Conservation (phyloP, 202 grass and related monocot species). For the Eragrostis tef region DNA sequence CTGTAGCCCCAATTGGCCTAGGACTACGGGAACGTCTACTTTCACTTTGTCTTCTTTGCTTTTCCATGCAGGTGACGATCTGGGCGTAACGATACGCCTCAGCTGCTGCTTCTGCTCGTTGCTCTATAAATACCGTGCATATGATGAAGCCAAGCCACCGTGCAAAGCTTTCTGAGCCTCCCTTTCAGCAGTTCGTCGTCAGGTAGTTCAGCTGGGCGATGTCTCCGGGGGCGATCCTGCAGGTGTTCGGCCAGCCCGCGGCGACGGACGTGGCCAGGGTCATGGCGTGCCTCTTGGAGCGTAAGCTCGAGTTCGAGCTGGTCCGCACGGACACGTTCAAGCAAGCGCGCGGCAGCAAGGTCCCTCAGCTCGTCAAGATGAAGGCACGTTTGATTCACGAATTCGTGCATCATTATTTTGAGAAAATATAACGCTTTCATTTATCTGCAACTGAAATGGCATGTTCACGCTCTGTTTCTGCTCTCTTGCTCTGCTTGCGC, state of each 20-base stretch:
- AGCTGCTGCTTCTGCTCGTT: neutral
- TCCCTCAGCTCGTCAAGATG: conserved; percentile 51
- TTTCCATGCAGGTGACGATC: neutral
- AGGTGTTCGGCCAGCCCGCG: conserved; percentile 72
- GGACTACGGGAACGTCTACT: neutral
- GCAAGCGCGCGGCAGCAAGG: conserved; percentile 15
- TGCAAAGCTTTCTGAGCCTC: neutral
- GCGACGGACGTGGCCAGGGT: conserved; percentile 67
- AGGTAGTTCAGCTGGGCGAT: neutral
- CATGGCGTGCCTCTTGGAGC: conserved; percentile 68
- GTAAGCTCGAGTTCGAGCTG: conserved; percentile 65
- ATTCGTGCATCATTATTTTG: neutral
- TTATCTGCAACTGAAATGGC: neutral
- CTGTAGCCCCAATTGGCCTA: conserved; percentile 6
- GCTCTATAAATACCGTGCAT: conserved; percentile 26
- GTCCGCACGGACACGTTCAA: conserved; percentile 64
- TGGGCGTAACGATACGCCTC: neutral
- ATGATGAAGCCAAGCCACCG: neutral
- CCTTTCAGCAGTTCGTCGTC: neutral
- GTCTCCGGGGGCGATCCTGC: conserved; percentile 39
- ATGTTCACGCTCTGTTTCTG: neutral
- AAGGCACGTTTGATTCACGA: conserved; percentile 36
- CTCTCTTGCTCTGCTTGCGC: neutral
- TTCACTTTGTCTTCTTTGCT: neutral
- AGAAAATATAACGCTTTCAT: neutral